phyloP scores from a whole-genome alignment of 2,329 filamentous ascomycete species.

The Calonectria hongkongensis region DNA sequence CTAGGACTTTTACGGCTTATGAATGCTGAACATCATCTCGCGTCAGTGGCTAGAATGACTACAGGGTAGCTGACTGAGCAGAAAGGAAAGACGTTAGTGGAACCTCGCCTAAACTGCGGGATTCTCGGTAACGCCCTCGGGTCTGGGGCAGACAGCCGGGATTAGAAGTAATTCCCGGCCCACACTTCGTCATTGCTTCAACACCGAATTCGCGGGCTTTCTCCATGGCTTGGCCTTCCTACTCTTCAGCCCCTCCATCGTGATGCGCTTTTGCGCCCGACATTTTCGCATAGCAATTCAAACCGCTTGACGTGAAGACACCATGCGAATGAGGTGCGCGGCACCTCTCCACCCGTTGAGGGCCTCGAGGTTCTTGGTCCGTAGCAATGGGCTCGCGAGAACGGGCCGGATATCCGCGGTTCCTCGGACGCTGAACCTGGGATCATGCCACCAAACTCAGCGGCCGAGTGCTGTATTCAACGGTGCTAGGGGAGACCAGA shows the following conservation, averaged over 20 bases:
- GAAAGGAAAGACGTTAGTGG: slow-evolving; percentile 40
- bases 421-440: slow-evolving; percentile 34
- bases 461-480: slow-evolving; percentile 22
- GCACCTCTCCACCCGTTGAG: slow-evolving; percentile 44
- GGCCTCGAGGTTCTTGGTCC: slow-evolving; percentile 40
- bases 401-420: slow-evolving; percentile 50
- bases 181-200: slow-evolving; percentile 51
- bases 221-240: slow-evolving; percentile 44
- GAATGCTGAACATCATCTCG: background rate
- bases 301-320: slow-evolving; percentile 36
- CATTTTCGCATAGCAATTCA: slow-evolving; percentile 1
- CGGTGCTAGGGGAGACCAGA: slow-evolving; percentile 34
- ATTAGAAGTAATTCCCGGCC: slow-evolving; percentile 54
- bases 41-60: slow-evolving; percentile 3
- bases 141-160: slow-evolving; percentile 43
- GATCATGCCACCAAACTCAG: slow-evolving; percentile 34
- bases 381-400: slow-evolving; percentile 46
- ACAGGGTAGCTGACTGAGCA: slow-evolving; percentile 43
- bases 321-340: slow-evolving; percentile 49
- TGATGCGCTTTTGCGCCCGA: slow-evolving; percentile 40
- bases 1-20: background rate
- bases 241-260: slow-evolving; percentile 22
- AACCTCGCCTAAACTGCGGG: slow-evolving; percentile 51
- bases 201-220: slow-evolving; percentile 52
- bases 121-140: slow-evolving; percentile 48